phyloP scores from a whole-genome alignment of 306 rosid species.

The Hippophae gyantsensis region DNA sequence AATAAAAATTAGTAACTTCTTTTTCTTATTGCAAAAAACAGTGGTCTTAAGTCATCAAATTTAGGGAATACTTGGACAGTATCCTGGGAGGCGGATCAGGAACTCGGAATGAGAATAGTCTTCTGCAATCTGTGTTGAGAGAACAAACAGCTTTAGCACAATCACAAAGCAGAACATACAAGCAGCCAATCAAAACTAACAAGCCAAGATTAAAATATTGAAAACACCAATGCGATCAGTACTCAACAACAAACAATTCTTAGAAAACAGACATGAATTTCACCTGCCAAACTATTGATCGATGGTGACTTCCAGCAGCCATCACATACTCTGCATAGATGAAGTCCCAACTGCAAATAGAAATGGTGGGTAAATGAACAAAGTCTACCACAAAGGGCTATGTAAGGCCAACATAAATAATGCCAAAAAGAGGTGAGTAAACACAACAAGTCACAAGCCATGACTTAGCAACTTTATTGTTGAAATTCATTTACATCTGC shows the following conservation, averaged over 20 bases:
- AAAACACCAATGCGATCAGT: not conserved
- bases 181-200: slow-evolving; percentile 1
- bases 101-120: slow-evolving; percentile 95
- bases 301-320: slow-evolving; percentile 90
- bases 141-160: slow-evolving; percentile 13
- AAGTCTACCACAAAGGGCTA: slow-evolving; percentile 1
- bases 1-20: too few relatives aligned
- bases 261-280: slow-evolving; percentile 12
- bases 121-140: slow-evolving; percentile 67
- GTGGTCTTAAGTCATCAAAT: too few relatives aligned
- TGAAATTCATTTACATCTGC: slow-evolving; percentile 7
- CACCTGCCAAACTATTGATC: slow-evolving; percentile 98
- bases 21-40: too few relatives aligned
- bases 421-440: not conserved
- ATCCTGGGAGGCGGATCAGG: slow-evolving; percentile 95
- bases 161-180: slow-evolving; percentile 11
- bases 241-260: not conserved
- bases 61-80: slow-evolving; percentile 72
- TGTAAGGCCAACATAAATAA: not conserved
- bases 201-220: slow-evolving; percentile 1
- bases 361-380: slow-evolving; percentile 10
- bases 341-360: slow-evolving; percentile 88
- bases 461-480: slow-evolving; percentile 6
- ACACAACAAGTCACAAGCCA: slow-evolving; percentile 1
- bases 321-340: slow-evolving; percentile 92